A percentile compares a stretch with the other conserved stretches of the same genome.
These are phyloP conservation scores for Aspergillus nanangensis DNA, from an alignment of 495 filamentous ascomycete species.

Conservation along the genomic window DNA sequence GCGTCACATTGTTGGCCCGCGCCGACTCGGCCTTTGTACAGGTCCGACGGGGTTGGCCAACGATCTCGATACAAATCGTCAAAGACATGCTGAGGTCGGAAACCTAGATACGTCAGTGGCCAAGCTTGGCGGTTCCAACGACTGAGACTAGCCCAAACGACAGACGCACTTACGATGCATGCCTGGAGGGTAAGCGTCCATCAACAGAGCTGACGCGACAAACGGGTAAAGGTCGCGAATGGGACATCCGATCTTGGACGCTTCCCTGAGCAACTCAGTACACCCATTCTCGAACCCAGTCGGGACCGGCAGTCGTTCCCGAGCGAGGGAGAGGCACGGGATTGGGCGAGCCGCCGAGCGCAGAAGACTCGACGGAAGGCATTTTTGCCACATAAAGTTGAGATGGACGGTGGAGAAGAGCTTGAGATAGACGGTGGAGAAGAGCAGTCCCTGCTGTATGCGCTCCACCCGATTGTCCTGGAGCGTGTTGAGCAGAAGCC, in stretches of 20 bases:
- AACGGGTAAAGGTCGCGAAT: slow-evolving; percentile 3
- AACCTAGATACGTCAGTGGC: neutral
- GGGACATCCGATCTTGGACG: neutral
- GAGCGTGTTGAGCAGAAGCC: neutral
- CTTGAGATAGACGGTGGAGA: slow-evolving; percentile 7
- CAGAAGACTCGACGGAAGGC: neutral
- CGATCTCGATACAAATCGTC: neutral
- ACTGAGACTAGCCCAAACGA: slow-evolving; percentile 19
- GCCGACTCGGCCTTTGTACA: neutral
- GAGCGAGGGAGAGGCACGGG: neutral
- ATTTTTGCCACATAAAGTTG: neutral
- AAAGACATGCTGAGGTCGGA: neutral
- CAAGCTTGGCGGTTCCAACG: neutral
- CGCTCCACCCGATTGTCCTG: neutral
- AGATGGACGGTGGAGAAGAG: slow-evolving; percentile 2
- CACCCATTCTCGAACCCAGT: neutral
- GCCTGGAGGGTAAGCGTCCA: slow-evolving; percentile 20
- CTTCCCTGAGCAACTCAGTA: neutral
- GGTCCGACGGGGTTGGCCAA: neutral
- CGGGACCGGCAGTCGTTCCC: neutral
- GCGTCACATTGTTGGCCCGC: neutral
- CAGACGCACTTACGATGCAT: slow-evolving; percentile 25
- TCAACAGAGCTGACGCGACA: slow-evolving; percentile 21
- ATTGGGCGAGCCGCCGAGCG: neutral
- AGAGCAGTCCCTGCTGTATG: neutral